phyloP scores from a whole-genome alignment of 176 grass and related monocot genomes.

The Paspalum vaginatum region DNA sequence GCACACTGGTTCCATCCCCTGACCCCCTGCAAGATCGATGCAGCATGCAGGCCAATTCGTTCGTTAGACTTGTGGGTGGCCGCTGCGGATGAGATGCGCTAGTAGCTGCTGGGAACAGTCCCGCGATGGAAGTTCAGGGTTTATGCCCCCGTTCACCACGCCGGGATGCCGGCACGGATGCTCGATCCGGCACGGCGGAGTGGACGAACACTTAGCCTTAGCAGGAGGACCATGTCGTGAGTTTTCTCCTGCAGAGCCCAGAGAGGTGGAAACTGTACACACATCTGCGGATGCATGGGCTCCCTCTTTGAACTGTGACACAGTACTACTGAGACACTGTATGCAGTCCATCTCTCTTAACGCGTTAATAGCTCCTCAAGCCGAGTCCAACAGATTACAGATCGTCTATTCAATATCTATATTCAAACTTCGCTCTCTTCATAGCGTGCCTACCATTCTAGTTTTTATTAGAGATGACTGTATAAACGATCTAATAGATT shows the following conservation, averaged over 20 bases:
- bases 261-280: background rate
- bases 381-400: no score
- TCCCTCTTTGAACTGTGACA: no score
- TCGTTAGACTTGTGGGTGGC: background rate
- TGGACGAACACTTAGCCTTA: background rate
- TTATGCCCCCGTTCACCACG: background rate
- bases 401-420: no score
- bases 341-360: no score
- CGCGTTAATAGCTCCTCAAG: no score
- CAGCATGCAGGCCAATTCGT: background rate
- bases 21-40: background rate
- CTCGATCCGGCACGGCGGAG: conserved; percentile 9
- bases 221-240: background rate
- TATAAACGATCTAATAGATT: no score
- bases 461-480: no score
- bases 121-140: conserved; percentile 2
- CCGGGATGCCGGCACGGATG: background rate
- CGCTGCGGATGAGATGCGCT: background rate
- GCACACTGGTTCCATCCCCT: background rate
- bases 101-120: conserved; percentile 14
- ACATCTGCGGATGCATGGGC: no score
- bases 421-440: no score
- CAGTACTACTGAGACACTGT: no score
- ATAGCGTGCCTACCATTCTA: no score
- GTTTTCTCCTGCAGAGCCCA: background rate